Evolutionary conservation across 169 alveolate species (phyloP).

Genomic region (Eimeria sp.): DNA sequence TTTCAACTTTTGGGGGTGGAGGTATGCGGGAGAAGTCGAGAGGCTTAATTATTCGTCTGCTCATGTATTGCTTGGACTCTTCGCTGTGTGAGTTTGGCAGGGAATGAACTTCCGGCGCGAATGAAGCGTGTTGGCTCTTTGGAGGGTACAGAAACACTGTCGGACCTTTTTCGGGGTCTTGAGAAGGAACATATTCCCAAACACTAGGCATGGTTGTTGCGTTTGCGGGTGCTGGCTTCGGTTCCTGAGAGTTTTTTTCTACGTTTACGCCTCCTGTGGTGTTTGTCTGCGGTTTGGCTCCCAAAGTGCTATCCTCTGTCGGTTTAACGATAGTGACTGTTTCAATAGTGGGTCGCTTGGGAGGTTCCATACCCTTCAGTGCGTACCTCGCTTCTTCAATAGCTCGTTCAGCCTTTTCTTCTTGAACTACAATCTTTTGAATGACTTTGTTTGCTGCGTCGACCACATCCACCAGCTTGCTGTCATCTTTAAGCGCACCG

Average conservation of each 20-base stretch:
- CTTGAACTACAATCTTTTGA: constrained; percentile 26
- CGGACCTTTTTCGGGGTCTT: constrained; percentile 53
- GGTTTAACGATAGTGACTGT: background rate
- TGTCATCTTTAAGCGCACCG: constrained; percentile 46
- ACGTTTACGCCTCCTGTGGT: background rate
- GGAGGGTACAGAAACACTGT: constrained; percentile 67
- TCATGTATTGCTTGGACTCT: background rate
- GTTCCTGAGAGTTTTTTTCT: background rate
- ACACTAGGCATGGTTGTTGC: constrained; percentile 6
- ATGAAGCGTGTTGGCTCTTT: constrained; percentile 12
- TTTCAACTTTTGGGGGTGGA: constrained; percentile 60
- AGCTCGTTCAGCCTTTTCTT: constrained; percentile 24
- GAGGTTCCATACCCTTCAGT: constrained; percentile 48
- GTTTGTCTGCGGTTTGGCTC: constrained; percentile 20
- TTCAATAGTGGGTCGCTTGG: background rate
- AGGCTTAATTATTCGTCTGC: constrained; percentile 42
- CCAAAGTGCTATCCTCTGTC: background rate
- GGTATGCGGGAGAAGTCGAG: constrained; percentile 76
- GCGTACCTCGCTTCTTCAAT: constrained; percentile 47
- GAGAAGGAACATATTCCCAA: constrained; percentile 67
- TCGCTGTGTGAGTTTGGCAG: background rate
- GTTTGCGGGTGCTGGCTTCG: background rate
- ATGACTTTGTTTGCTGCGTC: constrained; percentile 66
- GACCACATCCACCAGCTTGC: constrained; percentile 64
- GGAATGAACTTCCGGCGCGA: background rate